Evolutionary conservation across 129 eudicot species (phyloP), one percentile per base, ranked within the genome.

Genomic region (Lonicera japonica): DNA sequence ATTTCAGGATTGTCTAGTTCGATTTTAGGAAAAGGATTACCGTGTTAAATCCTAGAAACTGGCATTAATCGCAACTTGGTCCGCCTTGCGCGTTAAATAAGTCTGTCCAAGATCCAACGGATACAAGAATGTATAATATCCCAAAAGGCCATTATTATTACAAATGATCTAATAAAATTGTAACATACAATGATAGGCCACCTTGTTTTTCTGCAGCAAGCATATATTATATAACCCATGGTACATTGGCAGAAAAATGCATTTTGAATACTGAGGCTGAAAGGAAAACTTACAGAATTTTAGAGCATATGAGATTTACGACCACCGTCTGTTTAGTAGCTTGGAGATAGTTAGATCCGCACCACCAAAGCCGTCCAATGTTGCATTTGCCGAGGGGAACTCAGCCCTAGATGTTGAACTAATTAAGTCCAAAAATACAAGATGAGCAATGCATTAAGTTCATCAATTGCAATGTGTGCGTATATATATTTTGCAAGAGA

Each of bases 381-480:
- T 66, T 21, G 94, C 85, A 48, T 74, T 74, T 10, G 94, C 95
- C 58, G 90, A 79, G 51, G 83, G 87, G 74, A 87, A 91, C 73
- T 80, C 94, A 0, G 97, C 95, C 70, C 95, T 84, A 9, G 85
- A 66, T 43, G 97, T 91, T 64, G 75, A 63, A 34, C 97, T 91
- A 68, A 43, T 65, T 21, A 63, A 60, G 41, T 14, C 40, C 55
- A 53, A 3, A 41, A 15, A 22, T 10, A 39, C 53, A 54, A 21
- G 14, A 56, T 5, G 13, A 34, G 55, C 63, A 54, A 23, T 6
- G 18, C 13, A 50, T 25, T 19, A 14, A 21, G 14, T 57, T 11
- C 21, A 16, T 2, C 8, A 36, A 63, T 11, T n/a, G n/a, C n/a
- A n/a, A n/a, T n/a, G n/a, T n/a, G n/a, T n/a, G n/a, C n/a, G n/a